Percentiles rank a stretch among this genome's conserved stretches.
Conservation (phyloP, 306 rosid species). For the Sophora flavescens region DNA sequence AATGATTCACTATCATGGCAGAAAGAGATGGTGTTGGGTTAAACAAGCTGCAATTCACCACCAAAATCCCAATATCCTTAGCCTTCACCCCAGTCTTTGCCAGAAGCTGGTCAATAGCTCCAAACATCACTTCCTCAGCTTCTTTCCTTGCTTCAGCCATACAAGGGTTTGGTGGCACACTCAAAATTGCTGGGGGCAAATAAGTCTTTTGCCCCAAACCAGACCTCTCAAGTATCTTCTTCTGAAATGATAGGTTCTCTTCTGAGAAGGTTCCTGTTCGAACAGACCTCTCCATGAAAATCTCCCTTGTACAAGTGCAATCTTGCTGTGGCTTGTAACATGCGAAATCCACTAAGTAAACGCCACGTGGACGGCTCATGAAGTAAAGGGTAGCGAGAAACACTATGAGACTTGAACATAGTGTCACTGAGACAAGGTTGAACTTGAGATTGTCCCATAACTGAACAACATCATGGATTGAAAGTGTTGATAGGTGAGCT, state of each 20-base stretch:
- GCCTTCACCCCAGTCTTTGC: conserved; percentile 78
- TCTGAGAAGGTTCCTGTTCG: conserved; percentile 60
- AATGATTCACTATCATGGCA: conserved; percentile 87
- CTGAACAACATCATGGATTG: conserved; percentile 43
- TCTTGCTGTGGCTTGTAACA: conserved; percentile 75
- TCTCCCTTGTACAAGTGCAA: conserved; percentile 56
- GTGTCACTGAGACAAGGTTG: conserved; percentile 61
- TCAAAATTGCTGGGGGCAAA: conserved; percentile 68
- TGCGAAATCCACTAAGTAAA: conserved; percentile 70
- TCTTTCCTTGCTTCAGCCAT: conserved; percentile 93
- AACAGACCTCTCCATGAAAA: conserved; percentile 59
- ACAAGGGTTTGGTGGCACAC: conserved; percentile 80
- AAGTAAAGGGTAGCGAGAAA: conserved; percentile 77
- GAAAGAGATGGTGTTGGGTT: conserved; percentile 90
- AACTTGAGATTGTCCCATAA: conserved; percentile 64
- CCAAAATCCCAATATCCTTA: conserved; percentile 88
- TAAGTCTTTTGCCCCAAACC: conserved; percentile 85
- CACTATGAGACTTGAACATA: conserved; percentile 59
- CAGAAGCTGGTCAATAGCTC: conserved; percentile 81
- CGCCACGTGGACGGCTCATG: conserved; percentile 75
- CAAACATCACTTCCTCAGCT: conserved; percentile 91
- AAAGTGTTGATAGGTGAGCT: conserved; percentile 66
- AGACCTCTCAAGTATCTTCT: conserved; percentile 80
- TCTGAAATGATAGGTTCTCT: conserved; percentile 73
- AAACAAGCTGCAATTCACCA: conserved; percentile 86